phyloP scores from a whole-genome alignment of 2,329 filamentous ascomycete species.

The Stemphylium vesicarium region DNA sequence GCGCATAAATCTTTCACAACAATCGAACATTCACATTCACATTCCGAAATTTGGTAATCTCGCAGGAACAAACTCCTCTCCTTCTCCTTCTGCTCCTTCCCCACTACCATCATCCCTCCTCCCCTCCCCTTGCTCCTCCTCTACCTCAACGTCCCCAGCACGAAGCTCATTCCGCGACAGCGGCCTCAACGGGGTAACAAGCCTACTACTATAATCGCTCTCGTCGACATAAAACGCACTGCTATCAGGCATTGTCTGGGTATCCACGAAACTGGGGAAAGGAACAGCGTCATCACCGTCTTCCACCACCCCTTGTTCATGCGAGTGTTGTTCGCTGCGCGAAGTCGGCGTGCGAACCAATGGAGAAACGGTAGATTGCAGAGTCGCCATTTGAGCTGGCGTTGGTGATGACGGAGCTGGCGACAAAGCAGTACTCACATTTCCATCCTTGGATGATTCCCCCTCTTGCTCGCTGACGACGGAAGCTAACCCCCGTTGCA shows the following conservation, averaged over 20 bases:
- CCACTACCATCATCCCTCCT: neutral
- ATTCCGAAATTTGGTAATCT: conserved; percentile 41
- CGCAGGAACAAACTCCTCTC: conserved; percentile 42
- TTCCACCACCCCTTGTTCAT: neutral
- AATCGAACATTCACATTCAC: too few species aligned
- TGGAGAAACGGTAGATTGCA: conserved; percentile 21
- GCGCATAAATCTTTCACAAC: too few species aligned
- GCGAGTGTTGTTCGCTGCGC: conserved; percentile 11
- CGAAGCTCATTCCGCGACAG: conserved; percentile 12
- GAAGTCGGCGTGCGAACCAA: conserved; percentile 25
- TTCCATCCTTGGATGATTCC: too few species aligned
- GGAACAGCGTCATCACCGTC: conserved; percentile 11
- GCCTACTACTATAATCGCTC: conserved; percentile 34
- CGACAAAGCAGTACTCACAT: conserved; percentile 12
- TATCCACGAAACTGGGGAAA: conserved; percentile 34
- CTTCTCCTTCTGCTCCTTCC: conserved; percentile 9
- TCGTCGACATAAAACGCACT: conserved; percentile 39
- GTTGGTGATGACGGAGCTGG: conserved; percentile 23
- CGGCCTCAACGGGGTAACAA: conserved; percentile 35
- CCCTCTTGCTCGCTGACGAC: conserved; percentile 10
- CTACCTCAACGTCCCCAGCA: too few species aligned
- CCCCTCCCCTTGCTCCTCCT: conserved; percentile 9
- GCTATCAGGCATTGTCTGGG: conserved; percentile 41
- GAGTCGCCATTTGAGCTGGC: conserved; percentile 13
- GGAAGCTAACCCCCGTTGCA: conserved; percentile 58